These are phyloP conservation scores for Carex cristatella DNA, from an alignment of 176 grass and related monocot species.

Conservation along the genomic window DNA sequence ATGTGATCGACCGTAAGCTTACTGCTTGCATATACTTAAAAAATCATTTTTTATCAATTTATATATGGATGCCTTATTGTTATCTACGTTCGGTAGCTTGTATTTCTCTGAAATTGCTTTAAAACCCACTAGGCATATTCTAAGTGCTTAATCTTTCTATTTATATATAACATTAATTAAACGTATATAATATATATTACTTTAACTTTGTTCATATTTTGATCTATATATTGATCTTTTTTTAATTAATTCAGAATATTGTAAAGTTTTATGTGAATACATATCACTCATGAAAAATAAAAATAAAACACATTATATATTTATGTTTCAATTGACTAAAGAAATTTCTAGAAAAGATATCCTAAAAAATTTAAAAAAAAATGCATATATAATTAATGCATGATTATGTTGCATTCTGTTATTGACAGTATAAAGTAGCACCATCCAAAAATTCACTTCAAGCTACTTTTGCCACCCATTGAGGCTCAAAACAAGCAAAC, in stretches of 20 bases:
- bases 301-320: no score
- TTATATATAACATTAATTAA: not conserved
- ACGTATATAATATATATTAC: not conserved
- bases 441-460: not conserved
- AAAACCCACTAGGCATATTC: not conserved
- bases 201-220: no score
- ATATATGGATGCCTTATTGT: not conserved
- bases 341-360: not conserved
- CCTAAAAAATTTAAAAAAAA: not conserved
- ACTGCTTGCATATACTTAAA: not conserved
- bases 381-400: not conserved
- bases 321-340: not conserved
- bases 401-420: not conserved
- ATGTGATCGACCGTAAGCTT: conserved; percentile 14
- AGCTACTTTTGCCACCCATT: not conserved
- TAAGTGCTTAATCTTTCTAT: not conserved
- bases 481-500: not conserved
- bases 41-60: not conserved
- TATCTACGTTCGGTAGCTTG: not conserved
- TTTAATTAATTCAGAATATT: no score
- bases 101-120: not conserved
- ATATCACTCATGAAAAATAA: not conserved
- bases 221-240: no score
- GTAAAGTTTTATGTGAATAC: not conserved
- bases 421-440: not conserved